Evolutionary conservation across 805 yeast species (phyloP), one percentile per base, ranked within the genome.

Genomic region (Saccharomyces jurei): DNA sequence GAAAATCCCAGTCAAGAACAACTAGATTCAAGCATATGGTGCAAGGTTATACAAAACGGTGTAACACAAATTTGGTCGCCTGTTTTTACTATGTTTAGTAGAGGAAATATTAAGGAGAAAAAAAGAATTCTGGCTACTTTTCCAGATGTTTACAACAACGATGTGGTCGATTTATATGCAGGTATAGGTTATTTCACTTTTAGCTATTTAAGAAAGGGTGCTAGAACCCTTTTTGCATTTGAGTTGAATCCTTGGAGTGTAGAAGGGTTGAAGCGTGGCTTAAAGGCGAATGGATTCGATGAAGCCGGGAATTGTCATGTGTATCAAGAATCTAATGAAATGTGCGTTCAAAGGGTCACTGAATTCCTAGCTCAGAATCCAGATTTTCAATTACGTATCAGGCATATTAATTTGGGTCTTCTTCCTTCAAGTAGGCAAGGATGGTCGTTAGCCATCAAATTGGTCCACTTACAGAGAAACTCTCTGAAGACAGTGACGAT

Each of bases 171-270:
- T 64, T 62, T 89, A 47, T 89, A 89, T 66, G 83, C 87, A 30
- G 96, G 96, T 0, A 89, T 89, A 50, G 96, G 96, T 2, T 89
- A 89, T 68, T 89, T 89, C 66, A 79, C 90, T 6, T 70, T 89
- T 27, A 76, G 87, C 49, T 89, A 89, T 63, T 71, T 86, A 48
- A 73, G 72, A 50, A 71, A 75, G 29, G 77, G 77, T 0, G 88
- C 89, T 1, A 62, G 69, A 6, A 65, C 71, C 17, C 70, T 87
- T 0, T 77, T 82, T 50, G 83, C 95, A 63, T 89, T 96, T 89
- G 96, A 89, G 57, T 68, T 89, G 48, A 89, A 89, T 61, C 87
- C 89, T 2, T 88, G 94, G 94, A 86, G 92, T 48, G 77, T 86
- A 3, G 82, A 83, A 59, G 96, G 95, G 0, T 72, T 89, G 41